phyloP scores from a whole-genome alignment of 257 asterid species.

The Salvia miltiorrhiza region DNA sequence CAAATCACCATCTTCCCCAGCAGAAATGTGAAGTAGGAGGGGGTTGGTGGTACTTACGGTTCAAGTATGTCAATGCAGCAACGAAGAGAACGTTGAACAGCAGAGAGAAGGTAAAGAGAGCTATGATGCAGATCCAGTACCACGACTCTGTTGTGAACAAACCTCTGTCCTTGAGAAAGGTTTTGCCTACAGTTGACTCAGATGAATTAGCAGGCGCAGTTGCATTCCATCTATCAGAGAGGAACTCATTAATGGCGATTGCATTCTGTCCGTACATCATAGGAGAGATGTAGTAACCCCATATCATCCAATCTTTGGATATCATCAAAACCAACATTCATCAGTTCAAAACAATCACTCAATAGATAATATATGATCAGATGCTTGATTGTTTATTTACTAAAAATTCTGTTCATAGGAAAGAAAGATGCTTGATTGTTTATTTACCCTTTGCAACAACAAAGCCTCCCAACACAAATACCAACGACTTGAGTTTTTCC shows the following conservation, averaged over 20 bases:
- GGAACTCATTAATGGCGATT: slow-evolving; percentile 77
- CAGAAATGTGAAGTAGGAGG: not conserved
- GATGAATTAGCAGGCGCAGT: slow-evolving; percentile 43
- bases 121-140: too few relatives aligned
- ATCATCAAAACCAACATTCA: slow-evolving; percentile 22
- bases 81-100: too few relatives aligned
- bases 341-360: not conserved
- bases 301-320: too few relatives aligned
- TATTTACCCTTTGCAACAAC: too few relatives aligned
- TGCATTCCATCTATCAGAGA: slow-evolving; percentile 72
- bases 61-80: slow-evolving; percentile 72
- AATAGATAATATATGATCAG: not conserved
- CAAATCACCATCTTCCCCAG: not conserved
- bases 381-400: too few relatives aligned
- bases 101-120: too few relatives aligned
- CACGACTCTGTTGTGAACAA: too few relatives aligned
- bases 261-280: too few relatives aligned
- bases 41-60: slow-evolving; percentile 51
- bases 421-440: too few relatives aligned
- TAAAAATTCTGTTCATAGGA: not conserved
- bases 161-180: slow-evolving; percentile 70
- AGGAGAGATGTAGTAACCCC: too few relatives aligned
- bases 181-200: slow-evolving; percentile 70
- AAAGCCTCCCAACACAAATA: slow-evolving; percentile 84
- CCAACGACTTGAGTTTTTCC: slow-evolving; percentile 78